Base-by-base conservation (phyloP, 1,284 basidiomycete species). In the Clitocybe nebularis region DNA sequence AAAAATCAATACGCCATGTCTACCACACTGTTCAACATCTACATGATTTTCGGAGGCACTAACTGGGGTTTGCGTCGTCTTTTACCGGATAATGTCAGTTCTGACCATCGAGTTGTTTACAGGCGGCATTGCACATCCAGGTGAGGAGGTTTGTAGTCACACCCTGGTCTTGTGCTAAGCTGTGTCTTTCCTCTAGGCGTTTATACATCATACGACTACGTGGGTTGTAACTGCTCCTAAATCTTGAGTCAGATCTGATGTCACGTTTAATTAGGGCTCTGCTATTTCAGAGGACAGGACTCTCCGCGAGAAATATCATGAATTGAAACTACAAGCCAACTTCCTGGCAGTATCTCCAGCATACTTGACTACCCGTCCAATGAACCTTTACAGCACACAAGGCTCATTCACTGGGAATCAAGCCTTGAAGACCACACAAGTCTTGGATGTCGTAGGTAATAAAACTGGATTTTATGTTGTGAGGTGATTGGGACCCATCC, bases 11-110 rank as follows among this genome's bases (percentile, higher is more conserved):
- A 68, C 36, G 63, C 72, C 4, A 67, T 73, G 64, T 71, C 71
- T 2, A 71, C 69, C 2, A 69, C 71, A 0, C 60, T 67, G 37
- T 54, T 74, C 19, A 74, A 67, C 46, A 37, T 75, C 10, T 75
- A 75, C 46, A 75, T 75, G 74, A 64, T 66, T n/a, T 70, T 62
- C 46, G 72, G 73, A 4, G 71, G 71, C 4, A 75, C 73, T 1
- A 72, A 74, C 36, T 73, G 72, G 72, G 73, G 72, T 56, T 53
- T 36, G 48, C 26, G 9, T 10, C 29, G 20, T 16, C 14, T 38
- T 3, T n/a, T 35, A 3, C 8, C 32, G 4, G 7, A 16, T 6
- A 39, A 23, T 13, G 16, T 19, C 11, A 7, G 8, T 36, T 3
- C 20, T 46, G 26, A 43, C 26, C 14, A 26, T 28, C 7, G 16